Percentiles rank a stretch among this genome's conserved stretches.
Conservation (phyloP, 495 filamentous ascomycete genomes). For the Lasiosphaeriaceae sp. region DNA sequence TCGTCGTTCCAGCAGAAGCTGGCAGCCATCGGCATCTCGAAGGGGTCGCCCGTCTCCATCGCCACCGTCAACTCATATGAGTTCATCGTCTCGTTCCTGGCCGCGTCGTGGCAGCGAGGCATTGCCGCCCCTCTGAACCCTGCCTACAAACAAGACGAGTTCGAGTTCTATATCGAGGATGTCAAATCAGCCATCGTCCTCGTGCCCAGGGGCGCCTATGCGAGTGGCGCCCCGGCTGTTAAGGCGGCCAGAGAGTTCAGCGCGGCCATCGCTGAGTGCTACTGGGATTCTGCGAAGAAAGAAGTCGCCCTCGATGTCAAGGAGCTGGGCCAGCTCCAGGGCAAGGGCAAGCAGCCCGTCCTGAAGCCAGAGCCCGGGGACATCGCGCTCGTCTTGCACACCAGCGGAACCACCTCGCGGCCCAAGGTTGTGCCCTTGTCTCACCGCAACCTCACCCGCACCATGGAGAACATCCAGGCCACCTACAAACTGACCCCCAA, state of each 20-base stretch:
- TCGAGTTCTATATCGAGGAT: conserved; percentile 87
- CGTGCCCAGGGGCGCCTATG: conserved; percentile 65
- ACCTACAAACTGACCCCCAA: conserved; percentile 65
- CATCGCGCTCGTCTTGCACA: conserved; percentile 68
- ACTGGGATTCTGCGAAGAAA: conserved; percentile 57
- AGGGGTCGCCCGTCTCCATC: conserved; percentile 66
- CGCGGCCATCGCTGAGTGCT: conserved; percentile 75
- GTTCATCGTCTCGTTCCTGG: conserved; percentile 79
- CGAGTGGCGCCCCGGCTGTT: conserved; percentile 60
- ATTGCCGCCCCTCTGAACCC: conserved; percentile 80
- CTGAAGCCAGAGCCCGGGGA: conserved; percentile 59
- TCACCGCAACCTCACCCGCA: conserved; percentile 71
- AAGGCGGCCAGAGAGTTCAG: conserved; percentile 69
- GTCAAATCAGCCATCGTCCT: conserved; percentile 70
- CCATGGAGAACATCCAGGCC: conserved; percentile 60
- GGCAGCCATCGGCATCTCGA: conserved; percentile 62
- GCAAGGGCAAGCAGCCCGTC: conserved; percentile 44
- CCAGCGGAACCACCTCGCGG: conserved; percentile 73
- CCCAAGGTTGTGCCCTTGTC: conserved; percentile 81
- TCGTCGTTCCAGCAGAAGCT: conserved; percentile 66
- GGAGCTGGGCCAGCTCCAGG: conserved; percentile 62
- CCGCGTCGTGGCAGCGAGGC: conserved; percentile 68
- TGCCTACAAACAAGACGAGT: conserved; percentile 80
- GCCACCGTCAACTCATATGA: conserved; percentile 75
- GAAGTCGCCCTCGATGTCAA: conserved; percentile 74